Evolutionary conservation across 208 protist genomes (phyloP), one percentile per base, ranked within the genome.

Genomic region (Trypanosoma mega): DNA sequence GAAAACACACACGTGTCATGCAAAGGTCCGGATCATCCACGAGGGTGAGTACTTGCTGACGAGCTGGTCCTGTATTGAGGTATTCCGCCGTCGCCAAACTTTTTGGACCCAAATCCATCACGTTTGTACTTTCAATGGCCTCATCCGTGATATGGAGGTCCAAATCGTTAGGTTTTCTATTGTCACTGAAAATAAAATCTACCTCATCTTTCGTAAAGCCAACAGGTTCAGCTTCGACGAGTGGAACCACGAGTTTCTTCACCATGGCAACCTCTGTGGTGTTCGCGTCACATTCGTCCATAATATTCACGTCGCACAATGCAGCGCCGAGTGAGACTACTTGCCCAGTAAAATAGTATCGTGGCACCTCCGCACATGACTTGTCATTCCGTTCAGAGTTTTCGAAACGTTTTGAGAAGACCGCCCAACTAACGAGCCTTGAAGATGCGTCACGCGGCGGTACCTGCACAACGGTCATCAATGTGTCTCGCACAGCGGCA

Each of bases 401-500:
- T 31, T 18, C 31, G 14, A 31, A 3, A n/a, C 21, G 1, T 46
- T 64, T 2, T 43, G 63, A 24, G 21, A 70, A 58, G 6, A 70
- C n/a, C 2, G 16, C n/a, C 55, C 54, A 70, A n/a, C n/a, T n/a
- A n/a, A n/a, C n/a, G 3, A 51, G 46, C 18, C 23, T 50, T 41
- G 51, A 39, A 52, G 9, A 30, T 8, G 1, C 58, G 4, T 11
- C 33, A 7, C 37, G 39, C 18, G 9, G 60, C 37, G 49, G 21
- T 30, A 53, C 21, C 46, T 73, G 39, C 1, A n/a, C 16, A 3
- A 72, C 72, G 12, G 30, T 31, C 52, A 74, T 66, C 34, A 63
- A 52, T 4, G 53, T 57, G 48, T 82, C 76, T 5, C 68, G 67
- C n/a, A 69, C 63, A 21, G 76, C 30, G 26, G 74, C 71, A 30